Conservation (phyloP, 176 grass and related monocot species). For the Juncus inflexus region DNA sequence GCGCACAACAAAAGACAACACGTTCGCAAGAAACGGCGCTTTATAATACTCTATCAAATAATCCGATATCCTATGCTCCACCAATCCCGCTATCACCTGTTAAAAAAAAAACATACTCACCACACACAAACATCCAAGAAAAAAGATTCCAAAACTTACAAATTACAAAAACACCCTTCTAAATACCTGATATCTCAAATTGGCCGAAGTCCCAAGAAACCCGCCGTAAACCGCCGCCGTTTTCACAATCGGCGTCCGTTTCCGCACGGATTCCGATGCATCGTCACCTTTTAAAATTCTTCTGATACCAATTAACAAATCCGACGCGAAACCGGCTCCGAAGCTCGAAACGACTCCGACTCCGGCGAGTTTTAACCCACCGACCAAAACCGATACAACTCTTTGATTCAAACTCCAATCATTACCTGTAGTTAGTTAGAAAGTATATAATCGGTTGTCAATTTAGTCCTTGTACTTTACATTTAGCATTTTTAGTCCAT, state of each 20-base stretch:
- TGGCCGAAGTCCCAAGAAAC: constrained; percentile 94
- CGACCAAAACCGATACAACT: constrained; percentile 76
- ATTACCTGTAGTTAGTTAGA: constrained; percentile 19
- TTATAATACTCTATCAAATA: constrained; percentile 68
- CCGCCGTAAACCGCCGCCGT: constrained; percentile 70
- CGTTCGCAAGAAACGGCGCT: constrained; percentile 54
- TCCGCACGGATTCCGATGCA: constrained; percentile 30
- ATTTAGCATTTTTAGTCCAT: too few relatives aligned
- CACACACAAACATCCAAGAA: background rate
- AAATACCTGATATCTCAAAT: constrained; percentile 94
- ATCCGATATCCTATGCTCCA: constrained; percentile 88
- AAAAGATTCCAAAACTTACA: constrained; percentile 4
- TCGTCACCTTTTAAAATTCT: constrained; percentile 53
- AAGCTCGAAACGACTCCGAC: constrained; percentile 93
- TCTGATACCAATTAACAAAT: constrained; percentile 53
- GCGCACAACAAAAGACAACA: constrained; percentile 69
- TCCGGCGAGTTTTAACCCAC: constrained; percentile 80
- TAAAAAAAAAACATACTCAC: constrained; percentile 12
- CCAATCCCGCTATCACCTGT: constrained; percentile 87
- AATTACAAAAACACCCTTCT: background rate
- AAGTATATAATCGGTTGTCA: too few relatives aligned
- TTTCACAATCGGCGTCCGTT: constrained; percentile 73
- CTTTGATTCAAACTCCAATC: constrained; percentile 79
- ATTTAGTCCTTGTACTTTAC: too few relatives aligned
- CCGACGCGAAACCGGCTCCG: constrained; percentile 88